Evolutionary conservation across 2,329 filamentous ascomycete species (phyloP).

Genomic region (Apiospora kogelbergensis): DNA sequence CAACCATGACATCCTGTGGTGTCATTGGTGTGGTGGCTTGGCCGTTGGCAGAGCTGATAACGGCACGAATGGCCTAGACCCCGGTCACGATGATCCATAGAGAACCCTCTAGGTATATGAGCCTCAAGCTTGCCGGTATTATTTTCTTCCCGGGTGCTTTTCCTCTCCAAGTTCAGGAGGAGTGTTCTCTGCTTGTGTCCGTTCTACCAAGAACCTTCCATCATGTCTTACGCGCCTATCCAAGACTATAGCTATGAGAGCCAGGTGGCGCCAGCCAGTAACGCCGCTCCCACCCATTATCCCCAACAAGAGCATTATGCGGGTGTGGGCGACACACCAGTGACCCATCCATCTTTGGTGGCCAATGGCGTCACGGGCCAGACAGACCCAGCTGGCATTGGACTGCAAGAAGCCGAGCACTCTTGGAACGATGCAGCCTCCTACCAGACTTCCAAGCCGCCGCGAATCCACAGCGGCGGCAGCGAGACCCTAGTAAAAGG

Average conservation of each 20-base stretch:
- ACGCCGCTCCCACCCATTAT: background rate
- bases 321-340: background rate
- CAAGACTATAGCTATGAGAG: background rate
- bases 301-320: background rate
- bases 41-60: background rate
- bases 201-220: background rate
- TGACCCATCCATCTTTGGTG: background rate
- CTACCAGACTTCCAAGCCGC: slow-evolving; percentile 16
- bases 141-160: background rate
- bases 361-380: slow-evolving; percentile 1
- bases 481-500: slow-evolving; percentile 11
- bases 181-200: background rate
- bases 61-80: background rate
- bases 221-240: background rate
- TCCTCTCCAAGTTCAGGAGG: background rate
- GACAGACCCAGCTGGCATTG: slow-evolving; percentile 11
- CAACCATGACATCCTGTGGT: background rate
- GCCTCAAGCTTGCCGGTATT: background rate
- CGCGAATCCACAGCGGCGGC: slow-evolving; percentile 25
- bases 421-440: slow-evolving; percentile 14
- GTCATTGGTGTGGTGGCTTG: background rate
- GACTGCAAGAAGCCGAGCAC: slow-evolving; percentile 12
- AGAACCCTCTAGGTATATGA: background rate
- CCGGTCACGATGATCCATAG: background rate
- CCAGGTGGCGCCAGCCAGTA: background rate